Conservation (phyloP, 78 protist genomes). For the Cavenderia fasciculata region DNA sequence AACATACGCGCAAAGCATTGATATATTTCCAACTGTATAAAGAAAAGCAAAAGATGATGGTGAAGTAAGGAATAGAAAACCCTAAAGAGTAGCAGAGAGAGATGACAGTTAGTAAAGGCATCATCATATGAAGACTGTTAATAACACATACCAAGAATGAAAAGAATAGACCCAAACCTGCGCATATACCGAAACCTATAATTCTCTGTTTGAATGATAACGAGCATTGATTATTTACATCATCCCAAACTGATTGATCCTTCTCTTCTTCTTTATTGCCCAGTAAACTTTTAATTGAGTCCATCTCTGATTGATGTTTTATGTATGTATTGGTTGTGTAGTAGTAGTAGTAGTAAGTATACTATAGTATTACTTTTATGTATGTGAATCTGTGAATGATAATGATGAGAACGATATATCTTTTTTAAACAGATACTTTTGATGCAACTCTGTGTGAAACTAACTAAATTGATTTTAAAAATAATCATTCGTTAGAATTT, state of each 20-base stretch:
- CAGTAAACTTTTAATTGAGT: constrained; percentile 71
- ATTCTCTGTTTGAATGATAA: constrained; percentile 47
- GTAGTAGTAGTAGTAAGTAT: too few species aligned
- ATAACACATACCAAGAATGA: constrained; percentile 26
- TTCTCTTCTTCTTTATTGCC: constrained; percentile 22
- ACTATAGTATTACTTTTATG: too few species aligned
- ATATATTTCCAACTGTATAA: constrained; percentile 55
- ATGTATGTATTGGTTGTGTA: neutral
- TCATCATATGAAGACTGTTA: neutral
- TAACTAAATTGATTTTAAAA: too few species aligned
- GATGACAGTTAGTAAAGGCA: neutral
- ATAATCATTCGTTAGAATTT: too few species aligned
- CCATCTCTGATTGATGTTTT: constrained; percentile 13
- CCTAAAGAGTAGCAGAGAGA: neutral
- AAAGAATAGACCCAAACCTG: constrained; percentile 68
- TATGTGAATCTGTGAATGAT: too few species aligned
- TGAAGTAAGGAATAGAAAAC: constrained; percentile 32
- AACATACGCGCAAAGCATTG: constrained; percentile 45
- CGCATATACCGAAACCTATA: constrained; percentile 58
- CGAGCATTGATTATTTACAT: constrained; percentile 70
- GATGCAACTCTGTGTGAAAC: too few species aligned
- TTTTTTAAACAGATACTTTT: too few species aligned
- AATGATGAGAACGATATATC: too few species aligned
- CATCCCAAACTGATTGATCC: constrained; percentile 55
- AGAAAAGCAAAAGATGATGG: constrained; percentile 67